A percentile compares a stretch with the other conserved stretches of the same genome.
These are phyloP conservation scores for Hawksworthiomyces lignivorus DNA, from an alignment of 2,329 filamentous ascomycete genomes.

Conservation along the genomic window DNA sequence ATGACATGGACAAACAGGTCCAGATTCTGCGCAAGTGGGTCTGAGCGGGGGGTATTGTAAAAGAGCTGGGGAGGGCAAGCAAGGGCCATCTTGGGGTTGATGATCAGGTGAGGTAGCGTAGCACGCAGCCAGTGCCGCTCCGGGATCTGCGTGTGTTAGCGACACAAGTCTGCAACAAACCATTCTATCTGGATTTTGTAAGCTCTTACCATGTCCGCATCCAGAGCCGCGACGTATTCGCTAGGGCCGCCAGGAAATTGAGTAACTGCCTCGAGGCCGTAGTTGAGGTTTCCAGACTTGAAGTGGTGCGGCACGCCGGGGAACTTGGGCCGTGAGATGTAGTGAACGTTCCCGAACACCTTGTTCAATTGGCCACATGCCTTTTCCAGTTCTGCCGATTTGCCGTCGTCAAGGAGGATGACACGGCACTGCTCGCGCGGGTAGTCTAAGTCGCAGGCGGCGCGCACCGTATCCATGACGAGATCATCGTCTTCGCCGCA, in stretches of 20 bases:
- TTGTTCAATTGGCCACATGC: constrained; percentile 28
- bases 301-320: constrained; percentile 46
- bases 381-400: constrained; percentile 31
- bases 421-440: constrained; percentile 45
- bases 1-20: constrained; percentile 49
- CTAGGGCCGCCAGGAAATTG: constrained; percentile 46
- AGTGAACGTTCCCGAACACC: constrained; percentile 42
- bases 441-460: constrained; percentile 47
- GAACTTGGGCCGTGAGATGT: constrained; percentile 43
- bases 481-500: constrained; percentile 50
- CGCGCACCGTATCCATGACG: constrained; percentile 48
- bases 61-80: constrained; percentile 54
- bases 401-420: constrained; percentile 49
- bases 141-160: no score
- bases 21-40: constrained; percentile 49
- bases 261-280: constrained; percentile 43
- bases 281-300: constrained; percentile 59
- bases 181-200: no score
- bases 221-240: constrained; percentile 54
- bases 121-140: constrained; percentile 52
- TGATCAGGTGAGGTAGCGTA: constrained; percentile 47
- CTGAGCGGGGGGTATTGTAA: constrained; percentile 52
- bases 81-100: constrained; percentile 47
- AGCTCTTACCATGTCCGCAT: constrained; percentile 52
- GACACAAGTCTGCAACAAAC: background rate